phyloP scores from a whole-genome alignment of 176 grass and related monocot genomes.

The Bonia amplexicaulis region DNA sequence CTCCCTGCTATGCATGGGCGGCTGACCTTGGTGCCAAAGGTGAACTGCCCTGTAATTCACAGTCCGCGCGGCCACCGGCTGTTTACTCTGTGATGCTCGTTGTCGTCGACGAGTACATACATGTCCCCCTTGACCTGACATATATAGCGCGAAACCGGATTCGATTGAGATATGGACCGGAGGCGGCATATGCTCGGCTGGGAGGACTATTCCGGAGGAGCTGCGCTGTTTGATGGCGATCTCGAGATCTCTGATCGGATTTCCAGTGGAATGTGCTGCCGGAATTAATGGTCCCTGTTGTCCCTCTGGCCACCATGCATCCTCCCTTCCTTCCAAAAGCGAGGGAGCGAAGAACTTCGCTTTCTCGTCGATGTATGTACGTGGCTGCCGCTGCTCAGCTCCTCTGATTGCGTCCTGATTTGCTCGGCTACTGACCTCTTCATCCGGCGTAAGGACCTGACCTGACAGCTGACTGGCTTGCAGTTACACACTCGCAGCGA shows the following conservation, averaged over 20 bases:
- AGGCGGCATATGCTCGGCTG: conserved; percentile 36
- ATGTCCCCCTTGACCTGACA: neutral
- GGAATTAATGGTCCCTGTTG: neutral
- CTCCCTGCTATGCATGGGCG: neutral
- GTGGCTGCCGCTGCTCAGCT: neutral
- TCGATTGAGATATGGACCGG: conserved; percentile 21
- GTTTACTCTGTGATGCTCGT: neutral
- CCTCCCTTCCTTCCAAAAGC: neutral
- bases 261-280: conserved; percentile 28
- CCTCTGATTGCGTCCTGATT: neutral
- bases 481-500: neutral
- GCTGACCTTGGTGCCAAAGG: conserved; percentile 38
- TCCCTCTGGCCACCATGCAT: neutral
- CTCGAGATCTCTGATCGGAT: neutral
- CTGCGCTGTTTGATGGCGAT: conserved; percentile 36
- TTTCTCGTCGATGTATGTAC: neutral
- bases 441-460: neutral
- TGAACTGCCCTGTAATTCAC: conserved; percentile 45
- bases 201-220: conserved; percentile 46
- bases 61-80: neutral
- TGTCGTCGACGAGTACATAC: neutral
- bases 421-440: neutral
- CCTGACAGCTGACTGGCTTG: neutral
- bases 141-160: neutral
- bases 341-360: neutral